Percentiles rank a stretch among this genome's conserved stretches.
Conservation (phyloP, 495 filamentous ascomycete genomes). For the Glutinoglossum americanum region DNA sequence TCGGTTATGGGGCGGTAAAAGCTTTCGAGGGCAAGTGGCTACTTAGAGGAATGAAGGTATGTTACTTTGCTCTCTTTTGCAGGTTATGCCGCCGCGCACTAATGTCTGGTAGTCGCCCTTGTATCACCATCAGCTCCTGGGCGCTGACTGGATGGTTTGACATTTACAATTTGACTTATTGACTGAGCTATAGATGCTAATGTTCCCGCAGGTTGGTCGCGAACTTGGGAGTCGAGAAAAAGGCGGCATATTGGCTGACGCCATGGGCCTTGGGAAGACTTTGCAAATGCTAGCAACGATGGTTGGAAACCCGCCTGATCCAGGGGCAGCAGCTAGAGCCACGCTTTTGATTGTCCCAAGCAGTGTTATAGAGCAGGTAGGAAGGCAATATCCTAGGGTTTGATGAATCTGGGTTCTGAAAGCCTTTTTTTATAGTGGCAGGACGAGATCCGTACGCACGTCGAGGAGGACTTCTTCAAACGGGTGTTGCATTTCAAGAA, state of each 20-base stretch:
- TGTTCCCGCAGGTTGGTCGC: neutral
- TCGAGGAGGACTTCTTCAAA: constrained; percentile 1
- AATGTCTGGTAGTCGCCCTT: neutral
- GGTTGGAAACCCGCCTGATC: constrained; percentile 1
- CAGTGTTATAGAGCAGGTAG: constrained; percentile 1
- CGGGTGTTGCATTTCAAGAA: constrained; percentile 1
- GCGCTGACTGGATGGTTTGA: constrained; percentile 4
- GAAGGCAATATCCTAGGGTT: neutral
- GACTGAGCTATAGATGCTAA: neutral
- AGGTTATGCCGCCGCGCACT: neutral
- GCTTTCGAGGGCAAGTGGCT: neutral
- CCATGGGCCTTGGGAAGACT: constrained; percentile 7
- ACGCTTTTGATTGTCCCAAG: constrained; percentile 6
- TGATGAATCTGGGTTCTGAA: neutral
- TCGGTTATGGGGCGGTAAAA: constrained; percentile 3
- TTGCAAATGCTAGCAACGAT: constrained; percentile 3
- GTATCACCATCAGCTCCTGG: constrained; percentile 5
- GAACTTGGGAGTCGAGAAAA: neutral
- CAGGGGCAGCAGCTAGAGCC: neutral
- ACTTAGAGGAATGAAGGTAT: constrained; percentile 2
- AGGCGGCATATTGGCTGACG: constrained; percentile 4
- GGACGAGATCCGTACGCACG: constrained; percentile 2
- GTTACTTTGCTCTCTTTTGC: neutral
- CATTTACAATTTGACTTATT: neutral
- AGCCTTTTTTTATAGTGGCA: neutral